Evolutionary conservation across 2,329 filamentous ascomycete species (phyloP), one percentile per base, ranked within the genome.

Genomic region (Ceratocystis ficicola): DNA sequence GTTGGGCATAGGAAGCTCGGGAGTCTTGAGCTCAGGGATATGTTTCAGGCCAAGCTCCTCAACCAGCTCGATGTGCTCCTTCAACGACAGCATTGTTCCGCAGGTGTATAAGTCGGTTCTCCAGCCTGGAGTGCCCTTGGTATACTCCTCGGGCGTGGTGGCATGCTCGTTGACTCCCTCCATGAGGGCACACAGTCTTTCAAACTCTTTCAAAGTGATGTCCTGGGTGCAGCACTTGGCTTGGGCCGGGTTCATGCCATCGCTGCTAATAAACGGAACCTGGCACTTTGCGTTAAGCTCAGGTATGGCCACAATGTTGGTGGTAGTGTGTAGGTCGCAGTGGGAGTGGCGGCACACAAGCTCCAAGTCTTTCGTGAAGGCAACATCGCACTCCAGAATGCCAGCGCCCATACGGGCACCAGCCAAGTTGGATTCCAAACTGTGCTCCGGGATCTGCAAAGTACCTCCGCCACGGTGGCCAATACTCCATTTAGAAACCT

Each of bases 171-270:
- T 84, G 72, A 75, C 81, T 62, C 81, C 81, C 71, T 89, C 86
- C 84, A 87, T 88, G 75, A 88, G 88, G 71, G 81, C 81, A 75
- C 86, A 89, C 4, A 89, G 80, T 4, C 79, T 77, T 74, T 84
- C 83, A 78, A 83, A 88, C 74, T 89, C 87, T 59, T 78, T 78
- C 44, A 86, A 75, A 0, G 86, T 88, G 71, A 89, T 82, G 72
- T 89, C 87, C 70, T 80, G 84, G 2, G 86, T 88, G 78, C 86
- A 89, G 78, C 86, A 89, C 69, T 82, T 82, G 12, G 85, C 86
- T 17, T 76, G 78, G 1, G 86, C 86, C 0, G 77, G 71, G 4
- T 74, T 74, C 64, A 79, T 81, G 68, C 78, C 75, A 17, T 73
- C 73, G 3, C 83, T 80, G 0, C 85, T 82, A n/a, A 73, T 74